A percentile compares a stretch with the other conserved stretches of the same genome.
phyloP scores from a whole-genome alignment of 1,284 basidiomycete species.

The Boletus holoroseus region DNA sequence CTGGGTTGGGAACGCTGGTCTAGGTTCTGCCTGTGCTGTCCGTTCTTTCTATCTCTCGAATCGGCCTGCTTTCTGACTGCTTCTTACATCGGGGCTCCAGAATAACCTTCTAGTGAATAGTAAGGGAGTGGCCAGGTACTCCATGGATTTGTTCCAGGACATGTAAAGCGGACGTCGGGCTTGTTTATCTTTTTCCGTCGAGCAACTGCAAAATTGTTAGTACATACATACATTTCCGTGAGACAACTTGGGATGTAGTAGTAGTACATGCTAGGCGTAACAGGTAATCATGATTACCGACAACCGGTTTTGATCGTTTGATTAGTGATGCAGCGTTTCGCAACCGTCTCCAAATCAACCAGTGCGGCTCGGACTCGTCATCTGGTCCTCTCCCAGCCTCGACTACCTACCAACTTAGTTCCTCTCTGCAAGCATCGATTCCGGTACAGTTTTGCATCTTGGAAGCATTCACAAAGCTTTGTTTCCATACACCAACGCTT shows the following conservation, averaged over 20 bases:
- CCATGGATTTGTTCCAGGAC: slow-evolving; percentile 8
- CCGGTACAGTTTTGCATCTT: neutral
- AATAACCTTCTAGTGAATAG: slow-evolving; percentile 10
- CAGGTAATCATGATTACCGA: neutral
- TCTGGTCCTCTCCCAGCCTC: neutral
- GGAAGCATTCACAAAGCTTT: neutral
- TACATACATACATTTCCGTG: neutral
- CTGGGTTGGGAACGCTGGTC: slow-evolving; percentile 6
- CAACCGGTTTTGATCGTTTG: neutral
- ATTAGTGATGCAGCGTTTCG: slow-evolving; percentile 11
- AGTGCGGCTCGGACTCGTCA: slow-evolving; percentile 4
- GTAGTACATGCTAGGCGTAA: neutral
- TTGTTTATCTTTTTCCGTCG: neutral
- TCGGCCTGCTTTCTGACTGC: neutral
- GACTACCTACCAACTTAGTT: neutral
- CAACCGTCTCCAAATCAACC: neutral
- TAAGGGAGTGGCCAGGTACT: slow-evolving; percentile 7
- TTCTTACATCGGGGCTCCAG: neutral
- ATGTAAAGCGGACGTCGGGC: neutral
- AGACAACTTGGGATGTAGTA: neutral
- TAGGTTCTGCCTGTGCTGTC: slow-evolving; percentile 12
- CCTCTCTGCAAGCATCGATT: neutral
- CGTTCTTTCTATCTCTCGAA: neutral
- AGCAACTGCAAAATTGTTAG: neutral
- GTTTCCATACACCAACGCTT: slow-evolving; percentile 3